phyloP scores from a whole-genome alignment of 345 rosid genomes.

The Noccaea bulbosa region DNA sequence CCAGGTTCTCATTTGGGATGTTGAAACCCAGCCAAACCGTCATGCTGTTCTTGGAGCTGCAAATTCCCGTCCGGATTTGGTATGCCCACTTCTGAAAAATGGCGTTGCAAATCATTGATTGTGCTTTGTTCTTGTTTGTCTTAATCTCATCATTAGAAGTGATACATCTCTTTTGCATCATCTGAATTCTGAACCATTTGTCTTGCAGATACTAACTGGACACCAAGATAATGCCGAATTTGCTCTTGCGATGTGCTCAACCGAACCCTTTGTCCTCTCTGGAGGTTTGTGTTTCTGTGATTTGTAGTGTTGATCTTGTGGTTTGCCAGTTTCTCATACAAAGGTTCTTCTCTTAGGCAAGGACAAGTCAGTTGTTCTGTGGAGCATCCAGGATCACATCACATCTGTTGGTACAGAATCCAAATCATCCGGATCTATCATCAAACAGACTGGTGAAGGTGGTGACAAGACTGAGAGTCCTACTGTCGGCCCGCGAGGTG shows the following conservation, averaged over 20 bases:
- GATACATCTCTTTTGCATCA: constrained; percentile 1
- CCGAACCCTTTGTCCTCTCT: constrained; percentile 97
- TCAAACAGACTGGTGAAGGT: constrained; percentile 74
- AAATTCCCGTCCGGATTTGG: constrained; percentile 96
- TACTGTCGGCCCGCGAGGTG: constrained; percentile 90
- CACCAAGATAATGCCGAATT: constrained; percentile 99
- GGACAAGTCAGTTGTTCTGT: constrained; percentile 89
- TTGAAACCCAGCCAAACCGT: constrained; percentile 97
- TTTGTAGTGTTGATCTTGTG: constrained; percentile 4
- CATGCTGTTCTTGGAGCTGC: constrained; percentile 98
- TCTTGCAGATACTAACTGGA: constrained; percentile 88
- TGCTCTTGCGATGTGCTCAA: constrained; percentile 99
- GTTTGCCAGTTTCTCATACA: constrained; percentile 35
- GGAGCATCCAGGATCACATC: constrained; percentile 99
- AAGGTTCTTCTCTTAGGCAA: constrained; percentile 66
- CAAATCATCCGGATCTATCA: constrained; percentile 73
- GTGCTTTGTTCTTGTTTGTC: constrained; percentile 5
- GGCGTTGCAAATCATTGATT: constrained; percentile 12
- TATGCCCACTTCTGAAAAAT: constrained; percentile 33
- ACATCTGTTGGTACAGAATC: constrained; percentile 69
- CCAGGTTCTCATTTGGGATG: constrained; percentile 99
- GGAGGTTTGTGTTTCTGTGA: constrained; percentile 69
- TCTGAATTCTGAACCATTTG: constrained; percentile 35
- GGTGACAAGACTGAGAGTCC: constrained; percentile 74
- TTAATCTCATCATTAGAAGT: not conserved